phyloP scores from a whole-genome alignment of 345 rosid species.

The Salix arbutifolia region DNA sequence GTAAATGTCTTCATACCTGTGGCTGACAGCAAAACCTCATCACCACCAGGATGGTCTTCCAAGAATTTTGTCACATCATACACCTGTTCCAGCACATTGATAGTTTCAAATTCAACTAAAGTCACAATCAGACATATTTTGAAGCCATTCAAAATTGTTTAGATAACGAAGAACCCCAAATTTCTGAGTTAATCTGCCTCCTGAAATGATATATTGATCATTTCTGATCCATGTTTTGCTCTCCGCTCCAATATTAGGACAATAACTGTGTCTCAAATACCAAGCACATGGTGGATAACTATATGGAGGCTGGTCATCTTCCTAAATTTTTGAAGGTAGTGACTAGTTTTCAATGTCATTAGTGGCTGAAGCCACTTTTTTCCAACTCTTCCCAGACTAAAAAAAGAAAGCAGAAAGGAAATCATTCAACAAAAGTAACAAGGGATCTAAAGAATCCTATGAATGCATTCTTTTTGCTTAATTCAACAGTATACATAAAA shows the following conservation, averaged over 20 bases:
- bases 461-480: neutral
- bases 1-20: conserved; percentile 15
- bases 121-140: neutral
- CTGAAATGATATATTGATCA: neutral
- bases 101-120: neutral
- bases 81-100: conserved; percentile 9
- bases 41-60: conserved; percentile 35
- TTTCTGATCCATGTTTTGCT: neutral
- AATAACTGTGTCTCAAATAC: neutral
- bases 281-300: neutral
- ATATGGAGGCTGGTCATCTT: neutral
- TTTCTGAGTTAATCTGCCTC: neutral
- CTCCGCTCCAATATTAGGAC: neutral
- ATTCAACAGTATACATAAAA: too few species aligned
- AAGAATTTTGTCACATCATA: conserved; percentile 25
- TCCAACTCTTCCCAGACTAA: neutral
- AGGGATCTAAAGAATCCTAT: neutral
- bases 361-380: neutral
- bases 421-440: neutral
- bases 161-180: neutral
- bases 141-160: neutral
- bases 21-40: conserved; percentile 26
- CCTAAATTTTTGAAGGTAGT: neutral
- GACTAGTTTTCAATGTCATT: too few species aligned
- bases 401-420: too few species aligned